A percentile compares a stretch with the other conserved stretches of the same genome.
Evolutionary conservation across 345 rosid species (phyloP).

Genomic region (Arabidopsis suecica): DNA sequence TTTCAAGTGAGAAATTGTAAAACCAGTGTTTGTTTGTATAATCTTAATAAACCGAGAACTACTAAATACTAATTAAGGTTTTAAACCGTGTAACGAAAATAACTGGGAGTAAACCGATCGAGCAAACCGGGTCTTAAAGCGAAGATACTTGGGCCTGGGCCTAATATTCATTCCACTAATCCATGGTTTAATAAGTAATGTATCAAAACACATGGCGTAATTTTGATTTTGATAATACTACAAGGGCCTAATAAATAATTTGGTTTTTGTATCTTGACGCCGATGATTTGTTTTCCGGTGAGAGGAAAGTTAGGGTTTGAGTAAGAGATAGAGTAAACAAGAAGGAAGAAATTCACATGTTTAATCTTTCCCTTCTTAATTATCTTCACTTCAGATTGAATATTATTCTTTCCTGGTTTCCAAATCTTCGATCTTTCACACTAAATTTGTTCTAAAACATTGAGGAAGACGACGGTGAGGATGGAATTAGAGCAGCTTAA

Average conservation of each 20-base stretch:
- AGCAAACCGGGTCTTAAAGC: background rate
- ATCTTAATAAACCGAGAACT: background rate
- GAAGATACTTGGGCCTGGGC: slow-evolving; percentile 15
- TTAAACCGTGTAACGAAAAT: background rate
- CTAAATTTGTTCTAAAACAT: background rate
- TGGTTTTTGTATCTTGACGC: slow-evolving; percentile 5
- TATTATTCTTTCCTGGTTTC: background rate
- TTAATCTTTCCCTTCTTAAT: slow-evolving; percentile 16
- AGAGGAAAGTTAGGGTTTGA: slow-evolving; percentile 22
- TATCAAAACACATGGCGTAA: background rate
- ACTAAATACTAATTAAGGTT: background rate
- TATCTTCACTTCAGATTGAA: slow-evolving; percentile 14
- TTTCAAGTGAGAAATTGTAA: slow-evolving; percentile 24
- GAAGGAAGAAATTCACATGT: slow-evolving; percentile 3
- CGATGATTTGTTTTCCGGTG: slow-evolving; percentile 33
- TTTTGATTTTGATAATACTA: slow-evolving; percentile 8
- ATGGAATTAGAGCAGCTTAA: slow-evolving; percentile 50
- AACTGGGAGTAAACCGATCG: background rate
- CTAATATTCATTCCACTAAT: background rate
- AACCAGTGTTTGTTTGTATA: slow-evolving; percentile 19
- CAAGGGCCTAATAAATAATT: slow-evolving; percentile 7
- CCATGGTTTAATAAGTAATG: background rate
- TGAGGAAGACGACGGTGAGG: background rate
- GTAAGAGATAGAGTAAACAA: slow-evolving; percentile 22
- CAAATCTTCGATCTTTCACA: background rate